Percentiles rank a stretch among this genome's conserved stretches.
Conservation (phyloP, 202 grass and related monocot genomes). For the Setaria viridis region DNA sequence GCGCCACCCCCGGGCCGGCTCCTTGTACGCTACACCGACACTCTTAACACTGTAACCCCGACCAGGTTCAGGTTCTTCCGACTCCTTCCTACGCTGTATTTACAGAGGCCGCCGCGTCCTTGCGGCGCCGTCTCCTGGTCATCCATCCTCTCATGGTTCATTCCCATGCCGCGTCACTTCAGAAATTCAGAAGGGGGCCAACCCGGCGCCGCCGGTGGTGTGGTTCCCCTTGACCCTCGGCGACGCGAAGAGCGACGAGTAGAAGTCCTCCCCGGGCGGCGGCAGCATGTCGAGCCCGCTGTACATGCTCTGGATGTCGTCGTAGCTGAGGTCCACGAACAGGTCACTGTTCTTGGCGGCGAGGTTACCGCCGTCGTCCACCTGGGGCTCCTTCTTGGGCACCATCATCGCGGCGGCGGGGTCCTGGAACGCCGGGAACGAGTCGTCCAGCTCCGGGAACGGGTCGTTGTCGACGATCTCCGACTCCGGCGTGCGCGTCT, state of each 20-base stretch:
- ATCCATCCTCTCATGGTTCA: background rate
- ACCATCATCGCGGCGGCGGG: conserved; percentile 52
- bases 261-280: conserved; percentile 57
- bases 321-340: conserved; percentile 70
- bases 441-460: conserved; percentile 63
- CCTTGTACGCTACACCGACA: conserved; percentile 16
- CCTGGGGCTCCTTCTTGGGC: conserved; percentile 53
- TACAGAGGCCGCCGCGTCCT: conserved; percentile 17
- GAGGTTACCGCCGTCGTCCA: background rate
- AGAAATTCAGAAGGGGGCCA: conserved; percentile 63
- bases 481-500: conserved; percentile 67
- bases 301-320: conserved; percentile 80
- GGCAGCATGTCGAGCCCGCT: conserved; percentile 56
- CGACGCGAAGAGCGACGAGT: conserved; percentile 61
- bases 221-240: conserved; percentile 48
- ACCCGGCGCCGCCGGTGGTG: conserved; percentile 14
- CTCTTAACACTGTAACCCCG: background rate
- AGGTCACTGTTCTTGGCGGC: conserved; percentile 40
- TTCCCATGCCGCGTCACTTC: background rate
- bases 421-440: conserved; percentile 46
- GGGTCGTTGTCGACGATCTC: conserved; percentile 75
- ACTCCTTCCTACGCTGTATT: conserved; percentile 44
- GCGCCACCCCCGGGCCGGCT: conserved; percentile 23
- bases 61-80: background rate
- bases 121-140: background rate